Percentiles rank a stretch among this genome's conserved stretches.
Evolutionary conservation across 306 rosid species (phyloP).

Genomic region (Vigna angularis): DNA sequence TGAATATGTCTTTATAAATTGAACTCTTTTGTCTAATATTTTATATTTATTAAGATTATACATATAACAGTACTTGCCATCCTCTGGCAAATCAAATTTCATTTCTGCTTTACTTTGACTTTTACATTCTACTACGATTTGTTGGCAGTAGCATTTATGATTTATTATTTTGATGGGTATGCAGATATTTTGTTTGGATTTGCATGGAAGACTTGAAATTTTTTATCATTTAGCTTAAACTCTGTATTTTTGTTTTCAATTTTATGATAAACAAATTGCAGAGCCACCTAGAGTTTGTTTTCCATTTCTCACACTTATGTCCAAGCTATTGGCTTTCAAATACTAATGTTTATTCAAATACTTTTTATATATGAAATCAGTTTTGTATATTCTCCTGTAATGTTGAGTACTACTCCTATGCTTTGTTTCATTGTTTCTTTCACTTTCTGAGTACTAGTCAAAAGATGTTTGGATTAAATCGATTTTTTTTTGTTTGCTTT

Average conservation of each 20-base stretch:
- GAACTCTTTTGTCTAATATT: background rate
- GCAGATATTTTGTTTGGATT: background rate
- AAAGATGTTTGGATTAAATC: too few relatives aligned
- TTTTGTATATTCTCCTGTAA: background rate
- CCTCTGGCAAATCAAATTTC: background rate
- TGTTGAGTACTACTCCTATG: background rate
- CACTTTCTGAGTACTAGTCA: background rate
- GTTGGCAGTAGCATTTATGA: background rate
- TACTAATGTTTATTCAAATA: background rate
- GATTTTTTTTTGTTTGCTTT: too few relatives aligned
- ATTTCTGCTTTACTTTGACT: background rate
- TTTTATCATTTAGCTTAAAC: background rate
- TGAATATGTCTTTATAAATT: background rate
- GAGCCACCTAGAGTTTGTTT: background rate
- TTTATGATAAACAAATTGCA: background rate
- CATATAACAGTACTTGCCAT: constrained; percentile 1
- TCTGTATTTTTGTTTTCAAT: background rate
- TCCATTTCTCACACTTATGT: background rate
- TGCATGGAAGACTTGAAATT: background rate
- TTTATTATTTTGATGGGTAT: constrained; percentile 1
- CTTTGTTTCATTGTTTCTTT: background rate
- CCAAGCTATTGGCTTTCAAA: background rate
- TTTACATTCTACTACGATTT: background rate
- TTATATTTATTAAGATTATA: constrained; percentile 10
- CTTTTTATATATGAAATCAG: background rate